Base-by-base conservation (phyloP, 2,329 filamentous ascomycete species). In the Penicillium capsulatum region DNA sequence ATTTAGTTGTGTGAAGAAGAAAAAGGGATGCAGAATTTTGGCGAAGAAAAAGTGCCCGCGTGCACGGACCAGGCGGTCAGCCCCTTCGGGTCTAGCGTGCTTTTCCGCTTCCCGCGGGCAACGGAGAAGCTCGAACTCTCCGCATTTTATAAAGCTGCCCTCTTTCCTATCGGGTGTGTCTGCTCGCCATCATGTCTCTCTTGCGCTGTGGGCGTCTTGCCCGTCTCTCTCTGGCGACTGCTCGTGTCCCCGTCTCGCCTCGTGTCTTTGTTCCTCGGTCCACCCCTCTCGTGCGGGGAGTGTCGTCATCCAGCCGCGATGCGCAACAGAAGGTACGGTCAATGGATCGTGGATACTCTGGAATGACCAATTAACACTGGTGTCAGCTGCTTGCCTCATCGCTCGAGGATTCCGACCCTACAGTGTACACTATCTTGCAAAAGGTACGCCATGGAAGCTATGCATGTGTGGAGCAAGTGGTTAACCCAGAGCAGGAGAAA, bases 351-450 rank as follows among this genome's bases (percentile, higher is more conserved):
- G 22, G 17, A 29, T 27, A 8, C 15, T n/a, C 9, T 16, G 10
- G 33, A 31, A 42, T 16, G 27, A 27, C 20, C 42, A 33, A 8
- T 36, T 50, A 39, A 52, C 31, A 22, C 16, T 31, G 16, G 30
- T 31, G 40, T 22, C 49, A 96, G 89, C 72, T 96, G 39, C 81
- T 98, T 38, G 79, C 85, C 32, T 77, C 85, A 40, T 75, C 84
- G 61, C 77, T 98, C 36, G 76, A 89, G 62, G 78, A 92, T 58
- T 87, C 88, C 51, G 92, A 97, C 65, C 87, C 91, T 31, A 74
- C 81, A 34, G 84, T 97, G 51, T 94, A 82, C 64, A 81, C 86
- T 37, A 96, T 97, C 57, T 81, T 97, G 54, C 84, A 94, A 67
- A 91, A 89, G 77, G 89, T 94, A 69, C 57, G 67, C 43, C 42